Conservation (phyloP, 192 early-diverging fungal genomes). For the Endogone sp. region DNA sequence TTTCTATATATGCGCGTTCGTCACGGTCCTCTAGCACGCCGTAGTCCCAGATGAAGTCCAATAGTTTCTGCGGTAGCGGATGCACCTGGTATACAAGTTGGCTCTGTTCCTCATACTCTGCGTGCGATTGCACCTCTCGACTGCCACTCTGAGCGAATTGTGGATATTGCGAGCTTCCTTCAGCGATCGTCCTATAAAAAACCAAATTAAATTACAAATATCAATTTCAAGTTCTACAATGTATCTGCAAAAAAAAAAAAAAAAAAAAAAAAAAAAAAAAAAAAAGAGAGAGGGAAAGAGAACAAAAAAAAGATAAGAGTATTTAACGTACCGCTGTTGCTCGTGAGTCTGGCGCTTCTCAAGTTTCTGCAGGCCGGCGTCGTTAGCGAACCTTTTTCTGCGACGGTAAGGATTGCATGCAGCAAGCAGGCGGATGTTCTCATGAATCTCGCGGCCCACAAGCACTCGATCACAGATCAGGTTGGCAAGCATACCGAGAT, state of each 20-base stretch:
- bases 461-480: slow-evolving; percentile 10
- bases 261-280: too few species aligned
- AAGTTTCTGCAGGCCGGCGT: background rate
- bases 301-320: too few species aligned
- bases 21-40: slow-evolving; percentile 9
- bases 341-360: too few species aligned
- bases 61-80: slow-evolving; percentile 10
- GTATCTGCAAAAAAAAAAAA: too few species aligned
- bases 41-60: slow-evolving; percentile 17
- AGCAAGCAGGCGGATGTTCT: slow-evolving; percentile 12
- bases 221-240: too few species aligned
- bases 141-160: too few species aligned
- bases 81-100: slow-evolving; percentile 16
- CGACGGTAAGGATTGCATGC: slow-evolving; percentile 19
- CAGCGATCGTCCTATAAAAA: too few species aligned
- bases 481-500: slow-evolving; percentile 11
- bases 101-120: slow-evolving; percentile 7
- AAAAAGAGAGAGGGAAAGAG: too few species aligned
- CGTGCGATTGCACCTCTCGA: background rate
- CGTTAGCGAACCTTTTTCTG: background rate
- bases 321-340: too few species aligned
- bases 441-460: slow-evolving; percentile 6
- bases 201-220: too few species aligned
- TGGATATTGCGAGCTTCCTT: too few species aligned
- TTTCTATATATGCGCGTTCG: slow-evolving; percentile 8